Evolutionary conservation across 805 yeast genomes (phyloP), one percentile per base, ranked within the genome.

Genomic region (Lipomyces japonicus): DNA sequence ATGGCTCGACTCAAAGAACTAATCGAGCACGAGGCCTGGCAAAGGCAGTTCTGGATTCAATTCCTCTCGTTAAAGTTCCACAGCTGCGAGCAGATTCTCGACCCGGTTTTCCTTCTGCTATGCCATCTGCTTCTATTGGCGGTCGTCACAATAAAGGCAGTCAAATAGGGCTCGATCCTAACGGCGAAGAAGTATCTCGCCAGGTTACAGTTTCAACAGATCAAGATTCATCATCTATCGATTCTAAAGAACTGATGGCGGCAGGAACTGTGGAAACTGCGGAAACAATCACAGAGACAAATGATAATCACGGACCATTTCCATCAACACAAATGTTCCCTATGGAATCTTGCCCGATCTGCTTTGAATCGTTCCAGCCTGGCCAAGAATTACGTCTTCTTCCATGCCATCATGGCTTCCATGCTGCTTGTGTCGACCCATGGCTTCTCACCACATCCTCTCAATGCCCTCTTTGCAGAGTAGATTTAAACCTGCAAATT

Each of bases 361-460:
- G 95, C 67, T 75, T 86, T 44, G 95, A 86, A 39, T 67, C 71
- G 6, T 76, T 83, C 50, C 80, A 78, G 51, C 75, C 76, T 41
- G 82, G 79, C 9, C 91, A 86, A 42, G 61, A 65, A 4, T 63
- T 71, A 1, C 75, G 95, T 49, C 88, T 88, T 0, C 71, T 86
- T 38, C 76, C 87, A 9, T 86, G 95, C 69, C 86, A 87, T 7
- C 95, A 86, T 68, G 88, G 82, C 5, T 86, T 82, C 75, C 95
- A 86, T 62, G 76, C 84, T 9, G 81, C 75, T 4, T 86, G 95
- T 65, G 76, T 87, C 44, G 93, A 86, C 61, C 90, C 90, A 1
- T 86, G 95, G 95, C 71, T 86, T 30, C 79, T 78, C 4, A 78
- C 79, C 57, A 71, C 89, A 55, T 76, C 86, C 44, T 87, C 88